Evolutionary conservation across 768 basidiomycete genomes (phyloP).

Genomic region (Boletellus ananiceps): DNA sequence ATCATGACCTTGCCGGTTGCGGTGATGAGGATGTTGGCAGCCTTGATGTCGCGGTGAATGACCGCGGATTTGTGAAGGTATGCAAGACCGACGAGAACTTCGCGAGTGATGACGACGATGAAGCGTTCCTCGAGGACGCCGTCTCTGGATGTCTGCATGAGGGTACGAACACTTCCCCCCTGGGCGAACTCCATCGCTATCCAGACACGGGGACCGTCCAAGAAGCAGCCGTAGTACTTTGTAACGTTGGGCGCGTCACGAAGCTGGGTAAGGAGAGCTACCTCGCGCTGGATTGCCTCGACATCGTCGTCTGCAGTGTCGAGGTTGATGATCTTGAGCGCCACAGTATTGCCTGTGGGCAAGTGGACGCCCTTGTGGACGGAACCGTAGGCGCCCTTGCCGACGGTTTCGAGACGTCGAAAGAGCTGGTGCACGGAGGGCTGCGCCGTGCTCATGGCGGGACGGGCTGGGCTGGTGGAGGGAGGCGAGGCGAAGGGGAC

Average conservation of each 20-base stretch:
- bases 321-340: conserved; percentile 97
- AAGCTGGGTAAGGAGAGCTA: conserved; percentile 85
- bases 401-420: conserved; percentile 84
- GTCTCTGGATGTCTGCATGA: conserved; percentile 83
- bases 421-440: conserved; percentile 75
- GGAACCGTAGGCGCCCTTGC: conserved; percentile 93
- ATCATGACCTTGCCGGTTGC: conserved; percentile 88
- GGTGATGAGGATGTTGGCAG: conserved; percentile 92
- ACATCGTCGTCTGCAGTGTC: conserved; percentile 97
- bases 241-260: conserved; percentile 89
- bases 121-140: conserved; percentile 85
- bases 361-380: conserved; percentile 90
- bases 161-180: conserved; percentile 87
- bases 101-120: conserved; percentile 80
- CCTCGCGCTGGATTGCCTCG: conserved; percentile 93
- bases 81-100: conserved; percentile 79
- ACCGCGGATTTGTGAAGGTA: conserved; percentile 93
- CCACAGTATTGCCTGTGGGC: conserved; percentile 82
- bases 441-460: conserved; percentile 36
- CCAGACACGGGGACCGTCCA: conserved; percentile 96
- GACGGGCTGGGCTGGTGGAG: background rate
- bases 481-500: background rate
- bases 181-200: conserved; percentile 98
- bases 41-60: conserved; percentile 97
- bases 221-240: conserved; percentile 93